Evolutionary conservation across 1,284 basidiomycete genomes (phyloP).

Genomic region (Rhodotorula sp.): DNA sequence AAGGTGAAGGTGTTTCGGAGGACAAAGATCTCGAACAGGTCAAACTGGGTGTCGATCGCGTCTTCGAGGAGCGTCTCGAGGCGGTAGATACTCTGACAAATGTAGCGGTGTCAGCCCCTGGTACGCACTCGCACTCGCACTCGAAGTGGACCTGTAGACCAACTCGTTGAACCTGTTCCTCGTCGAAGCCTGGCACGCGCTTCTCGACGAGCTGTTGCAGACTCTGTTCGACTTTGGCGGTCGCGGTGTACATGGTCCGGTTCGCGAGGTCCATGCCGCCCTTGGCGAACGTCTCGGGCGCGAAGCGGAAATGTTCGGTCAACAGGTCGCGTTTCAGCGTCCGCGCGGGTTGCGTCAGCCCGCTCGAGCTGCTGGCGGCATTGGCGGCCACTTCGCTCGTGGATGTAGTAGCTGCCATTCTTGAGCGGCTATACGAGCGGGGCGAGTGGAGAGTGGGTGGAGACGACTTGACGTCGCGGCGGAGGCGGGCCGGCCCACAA

Average conservation of each 20-base stretch:
- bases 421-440: neutral
- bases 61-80: conserved; percentile 44
- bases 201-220: conserved; percentile 19
- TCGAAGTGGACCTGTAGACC: neutral
- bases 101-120: neutral
- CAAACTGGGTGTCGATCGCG: conserved; percentile 43
- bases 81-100: conserved; percentile 37
- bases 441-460: neutral
- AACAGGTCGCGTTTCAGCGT: conserved; percentile 17
- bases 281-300: conserved; percentile 39
- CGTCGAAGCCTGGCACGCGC: conserved; percentile 22
- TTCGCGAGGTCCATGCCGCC: conserved; percentile 39
- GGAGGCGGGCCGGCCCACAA: neutral
- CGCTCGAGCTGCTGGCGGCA: neutral
- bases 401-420: neutral
- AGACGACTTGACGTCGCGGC: neutral
- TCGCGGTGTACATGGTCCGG: conserved; percentile 32
- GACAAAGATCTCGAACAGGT: conserved; percentile 43
- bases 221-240: conserved; percentile 12
- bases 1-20: conserved; percentile 43
- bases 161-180: conserved; percentile 24
- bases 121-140: neutral
- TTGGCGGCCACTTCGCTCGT: neutral
- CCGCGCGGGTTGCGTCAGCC: neutral
- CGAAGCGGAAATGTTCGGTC: conserved; percentile 36